These are phyloP conservation scores for Ormosia semicastrata DNA, from an alignment of 306 rosid species.

Conservation along the genomic window DNA sequence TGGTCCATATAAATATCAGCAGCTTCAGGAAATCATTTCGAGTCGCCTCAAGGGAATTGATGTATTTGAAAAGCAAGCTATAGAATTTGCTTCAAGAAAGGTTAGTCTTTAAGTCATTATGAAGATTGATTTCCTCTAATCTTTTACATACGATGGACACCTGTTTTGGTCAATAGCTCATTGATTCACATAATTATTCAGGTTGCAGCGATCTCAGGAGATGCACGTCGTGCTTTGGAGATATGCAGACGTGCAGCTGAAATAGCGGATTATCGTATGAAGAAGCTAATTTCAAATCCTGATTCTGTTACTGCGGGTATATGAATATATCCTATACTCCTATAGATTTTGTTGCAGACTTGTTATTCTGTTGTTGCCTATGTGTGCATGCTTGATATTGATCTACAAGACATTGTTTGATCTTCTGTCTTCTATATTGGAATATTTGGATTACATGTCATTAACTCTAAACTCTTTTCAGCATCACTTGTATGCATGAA, in stretches of 20 bases:
- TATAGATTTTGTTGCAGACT: background rate
- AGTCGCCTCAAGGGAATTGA: slow-evolving; percentile 85
- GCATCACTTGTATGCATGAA: background rate
- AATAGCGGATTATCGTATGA: slow-evolving; percentile 70
- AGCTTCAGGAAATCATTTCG: slow-evolving; percentile 88
- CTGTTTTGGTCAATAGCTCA: slow-evolving; percentile 9
- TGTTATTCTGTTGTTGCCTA: slow-evolving; percentile 4
- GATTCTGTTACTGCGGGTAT: slow-evolving; percentile 53
- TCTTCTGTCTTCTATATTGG: background rate
- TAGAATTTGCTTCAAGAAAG: slow-evolving; percentile 91
- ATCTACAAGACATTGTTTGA: background rate
- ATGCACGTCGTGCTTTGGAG: slow-evolving; percentile 95
- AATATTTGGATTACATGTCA: slow-evolving; percentile 6
- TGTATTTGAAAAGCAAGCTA: slow-evolving; percentile 84
- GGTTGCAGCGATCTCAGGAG: slow-evolving; percentile 98
- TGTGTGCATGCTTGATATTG: slow-evolving; percentile 12
- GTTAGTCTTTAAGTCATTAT: slow-evolving; percentile 36
- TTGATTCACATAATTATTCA: slow-evolving; percentile 34
- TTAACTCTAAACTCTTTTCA: slow-evolving; percentile 10
- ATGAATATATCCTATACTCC: background rate
- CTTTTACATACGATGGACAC: background rate
- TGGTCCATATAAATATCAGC: slow-evolving; percentile 90
- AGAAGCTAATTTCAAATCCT: slow-evolving; percentile 46
- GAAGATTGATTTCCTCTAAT: slow-evolving; percentile 13
- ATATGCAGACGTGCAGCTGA: slow-evolving; percentile 97